These are phyloP conservation scores for Beauveria brongniartii DNA, from an alignment of 2,329 filamentous ascomycete genomes.

Conservation along the genomic window DNA sequence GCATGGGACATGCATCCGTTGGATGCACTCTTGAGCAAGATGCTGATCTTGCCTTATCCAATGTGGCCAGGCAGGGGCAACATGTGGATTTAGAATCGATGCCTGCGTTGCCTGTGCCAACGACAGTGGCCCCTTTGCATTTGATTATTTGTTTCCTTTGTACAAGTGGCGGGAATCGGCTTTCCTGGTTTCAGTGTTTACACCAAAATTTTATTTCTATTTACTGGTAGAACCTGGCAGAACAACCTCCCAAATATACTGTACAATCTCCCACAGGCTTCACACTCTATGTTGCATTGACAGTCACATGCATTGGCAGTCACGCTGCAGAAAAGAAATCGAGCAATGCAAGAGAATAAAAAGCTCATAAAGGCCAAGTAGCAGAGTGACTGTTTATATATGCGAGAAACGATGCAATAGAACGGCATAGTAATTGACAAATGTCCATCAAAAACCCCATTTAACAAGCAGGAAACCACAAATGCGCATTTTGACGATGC, in stretches of 20 bases:
- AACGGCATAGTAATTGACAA: not conserved
- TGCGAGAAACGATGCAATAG: not conserved
- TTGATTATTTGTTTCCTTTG: not conserved
- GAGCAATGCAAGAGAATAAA: not conserved
- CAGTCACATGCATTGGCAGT: too few relatives aligned
- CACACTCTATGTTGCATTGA: too few relatives aligned
- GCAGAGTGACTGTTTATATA: not conserved
- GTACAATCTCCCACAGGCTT: not conserved
- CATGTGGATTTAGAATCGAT: constrained; percentile 3
- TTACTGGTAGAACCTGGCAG: not conserved
- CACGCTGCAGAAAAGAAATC: not conserved
- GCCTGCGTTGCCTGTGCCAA: not conserved
- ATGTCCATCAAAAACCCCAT: too few relatives aligned
- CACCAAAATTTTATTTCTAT: not conserved
- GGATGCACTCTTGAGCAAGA: not conserved
- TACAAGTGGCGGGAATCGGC: constrained; percentile 3
- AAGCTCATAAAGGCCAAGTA: not conserved
- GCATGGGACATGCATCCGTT: not conserved
- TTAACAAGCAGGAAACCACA: not conserved
- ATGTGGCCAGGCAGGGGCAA: not conserved
- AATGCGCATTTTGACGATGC: not conserved
- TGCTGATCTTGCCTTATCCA: not conserved
- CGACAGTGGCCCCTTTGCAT: not conserved
- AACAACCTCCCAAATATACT: not conserved
- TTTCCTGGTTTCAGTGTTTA: not conserved